Evolutionary conservation across 306 rosid genomes (phyloP), one percentile per base, ranked within the genome.

Genomic region (Dryas octopetala): DNA sequence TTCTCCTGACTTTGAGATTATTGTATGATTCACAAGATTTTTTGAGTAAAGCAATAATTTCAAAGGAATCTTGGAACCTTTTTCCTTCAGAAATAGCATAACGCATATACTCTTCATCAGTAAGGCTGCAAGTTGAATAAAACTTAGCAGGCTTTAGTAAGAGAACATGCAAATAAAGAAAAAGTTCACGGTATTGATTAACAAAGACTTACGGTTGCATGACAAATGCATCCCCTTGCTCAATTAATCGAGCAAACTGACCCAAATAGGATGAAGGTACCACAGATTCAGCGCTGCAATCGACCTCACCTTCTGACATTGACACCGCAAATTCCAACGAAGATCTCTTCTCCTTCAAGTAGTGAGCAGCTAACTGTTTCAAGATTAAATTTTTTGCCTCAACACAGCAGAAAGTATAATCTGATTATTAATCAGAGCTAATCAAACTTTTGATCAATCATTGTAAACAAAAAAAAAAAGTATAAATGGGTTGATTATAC

Each of bases 281-380:
- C 78, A 92, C 91, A 58, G 97, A 89, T 69, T 87, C 97, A 71
- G 88, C 81, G 53, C 74, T 80, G 62, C 53, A 79, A 76, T 89
- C 89, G 70, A 80, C 80, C 74, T 82, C 93, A 70, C 78, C 74
- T 83, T 87, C 95, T 50, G 90, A 85, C 95, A 92, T 89, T 43
- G 93, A 87, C 49, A 83, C 72, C 19, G 88, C 80, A 80, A 92
- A 78, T 76, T 95, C 98, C 77, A 95, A 82, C 63, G 89, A 84
- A 38, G 90, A 84, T 79, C 97, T 87, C 86, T 95, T 91, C 90
- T 95, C 90, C 74, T 85, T 89, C 81, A 91, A 76, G 90, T 91
- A 90, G 50, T 90, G 91, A 75, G 97, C 97, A 41, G 97, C 97
- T 74, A 85, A 79, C 98, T 95, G 96, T 86, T 83, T 81, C 83